These are phyloP conservation scores for Mucor velutinosus DNA, from an alignment of 371 early-diverging fungal species.

Conservation along the genomic window DNA sequence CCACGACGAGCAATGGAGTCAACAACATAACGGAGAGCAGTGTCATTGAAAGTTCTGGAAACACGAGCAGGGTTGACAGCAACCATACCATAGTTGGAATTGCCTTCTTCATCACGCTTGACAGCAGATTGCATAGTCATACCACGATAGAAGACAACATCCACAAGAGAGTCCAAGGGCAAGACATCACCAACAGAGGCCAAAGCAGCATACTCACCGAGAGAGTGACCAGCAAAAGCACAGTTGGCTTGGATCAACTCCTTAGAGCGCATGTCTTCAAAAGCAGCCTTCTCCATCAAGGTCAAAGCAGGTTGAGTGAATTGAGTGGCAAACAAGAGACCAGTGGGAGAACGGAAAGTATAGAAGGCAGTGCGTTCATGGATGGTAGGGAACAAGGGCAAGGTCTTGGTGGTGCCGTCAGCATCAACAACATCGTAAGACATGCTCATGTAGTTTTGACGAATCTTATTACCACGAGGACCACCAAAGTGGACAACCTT, in stretches of 20 bases:
- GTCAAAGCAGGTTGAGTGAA: conserved; percentile 95
- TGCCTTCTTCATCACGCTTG: conserved; percentile 77
- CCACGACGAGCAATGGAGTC: conserved; percentile 80
- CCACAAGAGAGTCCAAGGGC: conserved; percentile 85
- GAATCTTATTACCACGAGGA: conserved; percentile 87
- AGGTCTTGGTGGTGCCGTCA: conserved; percentile 70
- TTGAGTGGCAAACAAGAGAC: conserved; percentile 93
- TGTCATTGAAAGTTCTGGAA: conserved; percentile 82
- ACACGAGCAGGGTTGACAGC: conserved; percentile 95
- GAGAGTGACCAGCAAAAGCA: conserved; percentile 94
- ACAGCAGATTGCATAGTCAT: conserved; percentile 97
- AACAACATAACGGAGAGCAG: conserved; percentile 82
- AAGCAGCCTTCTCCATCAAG: conserved; percentile 92
- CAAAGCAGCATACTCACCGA: conserved; percentile 96
- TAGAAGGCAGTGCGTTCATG: conserved; percentile 77
- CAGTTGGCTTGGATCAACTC: conserved; percentile 84
- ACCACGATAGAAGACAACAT: conserved; percentile 96
- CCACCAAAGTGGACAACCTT: conserved; percentile 96
- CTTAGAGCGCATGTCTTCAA: conserved; percentile 89
- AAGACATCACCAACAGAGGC: conserved; percentile 90
- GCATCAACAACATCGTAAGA: conserved; percentile 84
- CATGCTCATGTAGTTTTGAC: conserved; percentile 89
- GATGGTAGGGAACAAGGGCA: conserved; percentile 93
- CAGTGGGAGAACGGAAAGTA: conserved; percentile 91
- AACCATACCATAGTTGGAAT: conserved; percentile 94